Percentiles rank a stretch among this genome's conserved stretches.
phyloP scores from a whole-genome alignment of 1,284 basidiomycete species.

The Ceratobasidium sp. region DNA sequence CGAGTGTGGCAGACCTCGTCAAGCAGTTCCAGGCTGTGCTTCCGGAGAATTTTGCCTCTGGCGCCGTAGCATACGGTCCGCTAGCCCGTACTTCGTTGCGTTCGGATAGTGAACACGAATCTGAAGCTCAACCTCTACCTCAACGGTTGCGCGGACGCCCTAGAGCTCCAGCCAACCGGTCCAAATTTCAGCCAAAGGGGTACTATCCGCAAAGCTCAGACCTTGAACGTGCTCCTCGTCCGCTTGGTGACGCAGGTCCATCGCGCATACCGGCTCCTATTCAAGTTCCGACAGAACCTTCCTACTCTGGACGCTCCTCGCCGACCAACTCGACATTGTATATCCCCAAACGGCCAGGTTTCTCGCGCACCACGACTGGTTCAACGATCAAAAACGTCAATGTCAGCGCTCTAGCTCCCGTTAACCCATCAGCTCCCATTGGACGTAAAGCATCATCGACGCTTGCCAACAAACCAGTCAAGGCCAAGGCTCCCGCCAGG shows the following conservation, averaged over 20 bases:
- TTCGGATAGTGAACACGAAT: slow-evolving; percentile 59
- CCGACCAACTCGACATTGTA: slow-evolving; percentile 30
- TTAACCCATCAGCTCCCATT: slow-evolving; percentile 14
- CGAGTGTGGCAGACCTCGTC: slow-evolving; percentile 87
- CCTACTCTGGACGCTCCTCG: slow-evolving; percentile 30
- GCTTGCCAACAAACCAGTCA: slow-evolving; percentile 17
- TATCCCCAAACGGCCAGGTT: slow-evolving; percentile 39
- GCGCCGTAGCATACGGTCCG: slow-evolving; percentile 47
- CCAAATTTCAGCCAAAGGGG: slow-evolving; percentile 51
- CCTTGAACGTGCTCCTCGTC: slow-evolving; percentile 85
- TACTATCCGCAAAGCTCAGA: slow-evolving; percentile 70
- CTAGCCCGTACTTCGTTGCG: slow-evolving; percentile 48
- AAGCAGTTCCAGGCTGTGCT: slow-evolving; percentile 84
- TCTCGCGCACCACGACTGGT: slow-evolving; percentile 41
- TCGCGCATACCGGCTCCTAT: slow-evolving; percentile 70
- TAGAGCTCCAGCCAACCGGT: slow-evolving; percentile 50
- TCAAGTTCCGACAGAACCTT: slow-evolving; percentile 62
- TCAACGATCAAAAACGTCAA: slow-evolving; percentile 29
- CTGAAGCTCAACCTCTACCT: slow-evolving; percentile 52
- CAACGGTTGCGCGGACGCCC: slow-evolving; percentile 56
- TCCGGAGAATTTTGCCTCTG: slow-evolving; percentile 58
- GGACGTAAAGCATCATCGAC: slow-evolving; percentile 18
- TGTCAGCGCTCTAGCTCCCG: not conserved
- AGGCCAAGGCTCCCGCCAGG: slow-evolving; percentile 31
- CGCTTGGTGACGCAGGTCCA: slow-evolving; percentile 56